Evolutionary conservation across 495 filamentous ascomycete species (phyloP).

Genomic region (Chaetomium fimeti): DNA sequence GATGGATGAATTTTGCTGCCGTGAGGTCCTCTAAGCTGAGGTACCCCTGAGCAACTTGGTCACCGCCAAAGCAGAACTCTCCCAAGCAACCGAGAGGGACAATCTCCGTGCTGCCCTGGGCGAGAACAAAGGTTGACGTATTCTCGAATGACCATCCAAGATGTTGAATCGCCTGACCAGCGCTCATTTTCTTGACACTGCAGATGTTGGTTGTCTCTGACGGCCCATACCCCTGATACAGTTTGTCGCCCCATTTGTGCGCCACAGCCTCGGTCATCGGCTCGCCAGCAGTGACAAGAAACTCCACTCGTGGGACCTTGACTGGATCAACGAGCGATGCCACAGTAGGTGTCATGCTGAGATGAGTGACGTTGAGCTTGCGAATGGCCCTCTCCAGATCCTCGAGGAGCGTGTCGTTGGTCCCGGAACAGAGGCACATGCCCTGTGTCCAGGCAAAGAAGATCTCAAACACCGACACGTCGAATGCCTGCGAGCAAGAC

Average conservation of each 20-base stretch:
- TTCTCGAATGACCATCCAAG: conserved; percentile 67
- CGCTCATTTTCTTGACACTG: conserved; percentile 57
- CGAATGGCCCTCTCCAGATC: conserved; percentile 61
- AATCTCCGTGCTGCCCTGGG: conserved; percentile 40
- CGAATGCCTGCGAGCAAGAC: conserved; percentile 70
- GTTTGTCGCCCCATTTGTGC: conserved; percentile 60
- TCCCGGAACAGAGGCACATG: conserved; percentile 68
- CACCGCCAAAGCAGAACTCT: conserved; percentile 80
- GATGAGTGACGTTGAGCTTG: conserved; percentile 62
- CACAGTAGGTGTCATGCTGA: conserved; percentile 75
- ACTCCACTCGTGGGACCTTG: conserved; percentile 62
- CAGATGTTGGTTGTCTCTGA: conserved; percentile 75
- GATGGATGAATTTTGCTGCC: conserved; percentile 59
- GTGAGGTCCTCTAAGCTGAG: conserved; percentile 58
- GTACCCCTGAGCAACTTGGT: conserved; percentile 74
- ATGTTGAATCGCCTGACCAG: conserved; percentile 50
- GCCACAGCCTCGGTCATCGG: conserved; percentile 65
- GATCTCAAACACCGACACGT: conserved; percentile 78
- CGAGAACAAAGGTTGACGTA: conserved; percentile 68
- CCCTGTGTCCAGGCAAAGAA: conserved; percentile 73
- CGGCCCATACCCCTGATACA: conserved; percentile 73
- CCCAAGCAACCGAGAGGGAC: conserved; percentile 68
- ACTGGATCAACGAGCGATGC: conserved; percentile 62
- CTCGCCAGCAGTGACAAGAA: conserved; percentile 71
- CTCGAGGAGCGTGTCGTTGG: conserved; percentile 62